Evolutionary conservation across 208 protist genomes (phyloP), one percentile per base, ranked within the genome.

Genomic region (Crithidia fasciculata): DNA sequence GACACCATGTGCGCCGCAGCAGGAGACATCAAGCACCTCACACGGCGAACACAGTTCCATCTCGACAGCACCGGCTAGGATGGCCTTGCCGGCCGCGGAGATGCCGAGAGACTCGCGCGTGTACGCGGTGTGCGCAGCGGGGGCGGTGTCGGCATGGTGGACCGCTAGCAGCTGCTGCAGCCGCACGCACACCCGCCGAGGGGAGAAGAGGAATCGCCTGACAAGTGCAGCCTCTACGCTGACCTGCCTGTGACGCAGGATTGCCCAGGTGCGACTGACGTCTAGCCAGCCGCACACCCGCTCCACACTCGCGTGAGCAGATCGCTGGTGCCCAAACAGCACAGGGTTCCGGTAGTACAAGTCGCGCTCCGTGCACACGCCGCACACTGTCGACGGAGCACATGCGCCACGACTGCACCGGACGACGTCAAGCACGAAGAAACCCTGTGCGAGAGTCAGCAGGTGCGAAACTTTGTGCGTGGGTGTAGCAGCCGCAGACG

Each of bases 301-400:
- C 37, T 72, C 56, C 12, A 87, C 12, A 41, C 67, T 68, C 8
- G 56, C 39, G 57, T 83, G 83, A 3, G 82, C 78, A 13, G 53
- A 62, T 3, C 73, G 69, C 61, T 85, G 86, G 3, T 63, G 45
- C 9, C 63, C 77, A 68, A 94, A 96, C 12, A 96, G 74, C 18
- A 18, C 49, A 2, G 87, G 80, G 18, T 87, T 76, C 15, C 83
- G 78, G 70, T 96, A 96, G 77, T 94, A 94, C 15, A 96, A 69
- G 58, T 91, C 87, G 9, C 91, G 81, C 73, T 94, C 88, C 16
- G 87, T 96, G 68, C 82, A 89, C 50, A 80, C 68, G 19, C 12
- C 15, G 47, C 19, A 0, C 3, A 2, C 28, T 0, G 8, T 13
- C 5, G 68, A 49, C 8, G 5, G 43, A 4, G 10, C 54, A 18